phyloP scores from a whole-genome alignment of 1,284 basidiomycete species.

The Neolentinus lepideus region DNA sequence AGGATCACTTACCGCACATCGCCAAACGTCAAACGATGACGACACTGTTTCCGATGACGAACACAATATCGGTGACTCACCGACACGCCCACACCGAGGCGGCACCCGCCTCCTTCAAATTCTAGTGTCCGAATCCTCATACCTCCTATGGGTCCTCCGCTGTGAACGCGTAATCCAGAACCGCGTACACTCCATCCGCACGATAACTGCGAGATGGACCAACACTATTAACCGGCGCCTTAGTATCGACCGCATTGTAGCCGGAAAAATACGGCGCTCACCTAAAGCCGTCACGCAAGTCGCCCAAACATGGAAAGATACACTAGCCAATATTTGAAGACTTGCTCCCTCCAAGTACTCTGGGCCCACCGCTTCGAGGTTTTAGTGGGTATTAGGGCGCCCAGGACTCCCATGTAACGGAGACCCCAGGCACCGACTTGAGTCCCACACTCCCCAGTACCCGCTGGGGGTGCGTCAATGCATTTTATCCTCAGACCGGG shows the following conservation, averaged over 20 bases:
- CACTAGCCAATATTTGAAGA: not conserved
- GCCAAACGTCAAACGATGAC: not conserved
- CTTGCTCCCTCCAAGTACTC: not conserved
- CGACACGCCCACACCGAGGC: not conserved
- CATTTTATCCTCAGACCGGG: too few relatives aligned
- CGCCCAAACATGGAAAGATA: not conserved
- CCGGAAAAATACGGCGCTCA: not conserved
- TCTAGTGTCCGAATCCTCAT: slow-evolving; percentile 10
- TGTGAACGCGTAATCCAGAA: slow-evolving; percentile 12
- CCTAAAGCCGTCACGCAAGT: not conserved
- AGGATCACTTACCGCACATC: not conserved
- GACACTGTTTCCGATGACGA: not conserved
- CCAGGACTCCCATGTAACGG: not conserved
- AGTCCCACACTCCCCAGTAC: not conserved
- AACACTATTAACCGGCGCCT: not conserved
- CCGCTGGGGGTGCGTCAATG: too few relatives aligned
- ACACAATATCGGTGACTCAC: not conserved
- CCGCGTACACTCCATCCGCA: not conserved
- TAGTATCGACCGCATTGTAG: not conserved
- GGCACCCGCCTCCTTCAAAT: slow-evolving; percentile 9
- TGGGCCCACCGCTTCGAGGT: not conserved
- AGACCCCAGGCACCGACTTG: not conserved
- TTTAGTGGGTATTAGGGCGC: not conserved
- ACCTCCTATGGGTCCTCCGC: slow-evolving; percentile 15
- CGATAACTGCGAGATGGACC: not conserved